These are phyloP conservation scores for Cucurbita argyrosperma DNA, from an alignment of 306 rosid genomes.

Conservation along the genomic window DNA sequence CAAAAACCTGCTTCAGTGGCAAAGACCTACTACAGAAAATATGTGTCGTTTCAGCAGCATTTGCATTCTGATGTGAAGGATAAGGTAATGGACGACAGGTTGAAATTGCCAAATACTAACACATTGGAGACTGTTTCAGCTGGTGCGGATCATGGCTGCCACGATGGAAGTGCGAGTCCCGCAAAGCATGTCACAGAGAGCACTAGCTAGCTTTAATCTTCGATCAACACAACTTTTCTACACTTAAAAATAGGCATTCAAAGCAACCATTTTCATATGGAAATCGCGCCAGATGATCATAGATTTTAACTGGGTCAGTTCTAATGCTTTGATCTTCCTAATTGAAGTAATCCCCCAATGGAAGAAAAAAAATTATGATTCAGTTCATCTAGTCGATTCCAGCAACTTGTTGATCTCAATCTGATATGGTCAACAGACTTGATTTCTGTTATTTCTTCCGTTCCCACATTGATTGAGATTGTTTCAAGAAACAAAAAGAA, in stretches of 20 bases:
- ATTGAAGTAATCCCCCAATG: background rate
- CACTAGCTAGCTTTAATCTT: background rate
- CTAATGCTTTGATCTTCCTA: background rate
- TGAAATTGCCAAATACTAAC: background rate
- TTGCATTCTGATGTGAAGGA: background rate
- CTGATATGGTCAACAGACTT: background rate
- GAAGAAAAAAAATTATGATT: background rate
- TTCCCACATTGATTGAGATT: background rate
- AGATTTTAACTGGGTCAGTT: background rate
- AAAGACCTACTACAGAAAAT: conserved; percentile 4
- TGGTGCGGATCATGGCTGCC: background rate
- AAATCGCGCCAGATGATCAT: background rate
- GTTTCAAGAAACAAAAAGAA: background rate
- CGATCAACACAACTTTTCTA: background rate
- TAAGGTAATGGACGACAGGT: background rate
- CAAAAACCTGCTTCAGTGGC: conserved; percentile 13
- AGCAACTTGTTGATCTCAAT: background rate
- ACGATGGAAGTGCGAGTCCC: background rate
- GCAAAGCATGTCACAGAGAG: background rate
- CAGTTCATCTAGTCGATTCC: background rate
- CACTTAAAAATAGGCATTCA: background rate
- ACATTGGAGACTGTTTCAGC: background rate
- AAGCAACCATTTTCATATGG: background rate
- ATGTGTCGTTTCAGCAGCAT: background rate
- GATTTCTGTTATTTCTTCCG: background rate